Evolutionary conservation across 768 basidiomycete species (phyloP), one percentile per base, ranked within the genome.

Genomic region (Neoboletus brunneissimus): DNA sequence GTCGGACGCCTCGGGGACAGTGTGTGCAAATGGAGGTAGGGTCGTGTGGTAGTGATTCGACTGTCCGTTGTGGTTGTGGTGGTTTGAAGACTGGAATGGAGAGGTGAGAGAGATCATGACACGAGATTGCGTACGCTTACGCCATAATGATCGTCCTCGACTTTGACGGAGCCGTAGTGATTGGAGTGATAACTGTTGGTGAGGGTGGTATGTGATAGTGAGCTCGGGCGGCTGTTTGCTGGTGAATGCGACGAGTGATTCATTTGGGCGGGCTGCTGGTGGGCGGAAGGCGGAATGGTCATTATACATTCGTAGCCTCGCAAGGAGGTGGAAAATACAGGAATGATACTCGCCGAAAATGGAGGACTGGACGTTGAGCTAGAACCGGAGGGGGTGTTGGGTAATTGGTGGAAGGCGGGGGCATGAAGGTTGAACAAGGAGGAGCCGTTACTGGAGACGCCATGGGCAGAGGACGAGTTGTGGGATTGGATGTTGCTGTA

Each of bases 301-400:
- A 87, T 48, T 61, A 60, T 83, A 84, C 79, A 78, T 81, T 84
- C 81, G 74, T 70, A 62, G 67, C 56, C 66, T 60, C 65, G 59
- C 56, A 32, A 64, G 58, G 60, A 66, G 62, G 69, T 47, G 54
- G 62, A 65, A 67, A 61, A 64, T 55, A 4, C 62, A 76, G 72
- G 75, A 79, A 77, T 68, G 79, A 79, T 69, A 88, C 89, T 89
- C 84, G 83, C 89, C 87, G 89, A 91, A 78, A 89, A 90, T n/a
- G 88, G 86, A 54, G 87, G 86, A 62, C 85, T 89, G 27, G 86
- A 87, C 6, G 86, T 86, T 23, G 84, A 79, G 66, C 87, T 89
- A 20, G 87, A 88, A 20, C 81, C 84, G 22, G 85, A 86, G 3
- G 86, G 86, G 4, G 87, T 87, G 67, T 85, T 83, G 20, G 86